Base-by-base conservation (phyloP, 2,329 filamentous ascomycete species). In the Aureobasidium sp. region DNA sequence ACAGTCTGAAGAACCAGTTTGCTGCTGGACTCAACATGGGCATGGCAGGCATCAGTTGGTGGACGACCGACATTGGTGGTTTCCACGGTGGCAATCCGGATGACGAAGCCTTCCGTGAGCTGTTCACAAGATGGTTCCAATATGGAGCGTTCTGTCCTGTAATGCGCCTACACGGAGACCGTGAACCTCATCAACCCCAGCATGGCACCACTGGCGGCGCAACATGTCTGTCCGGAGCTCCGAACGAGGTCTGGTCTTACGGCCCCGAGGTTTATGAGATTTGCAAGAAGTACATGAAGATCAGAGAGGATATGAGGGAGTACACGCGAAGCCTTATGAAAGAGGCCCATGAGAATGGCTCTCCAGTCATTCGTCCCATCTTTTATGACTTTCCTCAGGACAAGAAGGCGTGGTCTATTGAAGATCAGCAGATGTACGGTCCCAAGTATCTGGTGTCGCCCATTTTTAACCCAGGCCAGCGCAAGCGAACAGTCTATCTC, bases 1-100 rank as follows among this genome's bases (percentile, higher is more conserved):
- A 70, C 2, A 83, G 78, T 29, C 77, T 87, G 52, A 78, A 82
- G 3, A 79, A 82, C 63, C 84, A 88, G 69, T 74, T 88, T 2
- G 77, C 83, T 0, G 85, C 86, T 0, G 86, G 86, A 0, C 73
- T 88, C 22, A 86, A 86, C 68, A 87, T 87, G 82, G 86, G 84
- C 0, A 73, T 88, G 5, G 77, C 84, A 0, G 86, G 86, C 0
- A 78, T 88, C 11, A 80, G 84, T 0, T 87, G 85, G 85, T 88
- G 84, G 84, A 88, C 86, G 0, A 88, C 85, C 0, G 86, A 88
- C 66, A 88, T 88, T 58, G 86, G 86, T 1, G 86, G 86, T 0
- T 88, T 89, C 68, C 85, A 88, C 67, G 85, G 85, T 5, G 86
- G 86, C 0, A 78, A 85, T 64, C 83, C 84, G 0, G 70, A 75